These are phyloP conservation scores for Rhodotorula sp. DNA, from an alignment of 1,284 basidiomycete genomes.

Conservation along the genomic window DNA sequence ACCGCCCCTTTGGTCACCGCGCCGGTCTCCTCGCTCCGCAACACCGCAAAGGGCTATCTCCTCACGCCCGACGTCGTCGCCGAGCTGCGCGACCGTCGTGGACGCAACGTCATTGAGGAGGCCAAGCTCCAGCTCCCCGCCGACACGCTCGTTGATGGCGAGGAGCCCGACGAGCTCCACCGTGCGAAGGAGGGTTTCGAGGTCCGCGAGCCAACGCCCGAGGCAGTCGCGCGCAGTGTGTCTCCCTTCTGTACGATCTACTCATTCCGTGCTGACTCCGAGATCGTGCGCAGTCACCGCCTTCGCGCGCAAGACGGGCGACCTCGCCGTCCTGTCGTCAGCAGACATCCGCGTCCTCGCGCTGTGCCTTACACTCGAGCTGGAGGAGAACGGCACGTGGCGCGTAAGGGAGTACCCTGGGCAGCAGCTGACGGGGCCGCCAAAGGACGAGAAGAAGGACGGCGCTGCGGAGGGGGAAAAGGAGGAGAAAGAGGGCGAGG, in stretches of 20 bases:
- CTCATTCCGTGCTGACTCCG: background rate
- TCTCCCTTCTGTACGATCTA: constrained; percentile 15
- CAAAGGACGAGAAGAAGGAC: constrained; percentile 32
- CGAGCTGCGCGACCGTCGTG: constrained; percentile 83
- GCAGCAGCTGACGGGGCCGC: constrained; percentile 42
- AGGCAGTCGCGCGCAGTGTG: constrained; percentile 74
- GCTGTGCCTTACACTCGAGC: constrained; percentile 61
- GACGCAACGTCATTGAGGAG: constrained; percentile 78
- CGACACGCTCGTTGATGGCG: constrained; percentile 5
- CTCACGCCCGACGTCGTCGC: constrained; percentile 86
- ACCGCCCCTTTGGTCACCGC: constrained; percentile 75
- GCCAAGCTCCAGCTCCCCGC: constrained; percentile 58
- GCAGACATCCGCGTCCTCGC: constrained; percentile 91
- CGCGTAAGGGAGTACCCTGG: constrained; percentile 57
- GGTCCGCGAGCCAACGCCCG: constrained; percentile 70
- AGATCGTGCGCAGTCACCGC: constrained; percentile 63
- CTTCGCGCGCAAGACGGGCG: constrained; percentile 94
- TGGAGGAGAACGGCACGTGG: constrained; percentile 57
- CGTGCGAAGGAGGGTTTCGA: constrained; percentile 46
- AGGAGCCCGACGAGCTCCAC: constrained; percentile 15
- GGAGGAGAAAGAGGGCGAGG: constrained; percentile 22
- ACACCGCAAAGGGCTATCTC: constrained; percentile 76
- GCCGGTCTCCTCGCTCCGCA: constrained; percentile 72
- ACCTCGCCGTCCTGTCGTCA: constrained; percentile 87
- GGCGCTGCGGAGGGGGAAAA: constrained; percentile 22